Evolutionary conservation across 495 filamentous ascomycete genomes (phyloP).

Genomic region (Talaromyces proteolyticus): DNA sequence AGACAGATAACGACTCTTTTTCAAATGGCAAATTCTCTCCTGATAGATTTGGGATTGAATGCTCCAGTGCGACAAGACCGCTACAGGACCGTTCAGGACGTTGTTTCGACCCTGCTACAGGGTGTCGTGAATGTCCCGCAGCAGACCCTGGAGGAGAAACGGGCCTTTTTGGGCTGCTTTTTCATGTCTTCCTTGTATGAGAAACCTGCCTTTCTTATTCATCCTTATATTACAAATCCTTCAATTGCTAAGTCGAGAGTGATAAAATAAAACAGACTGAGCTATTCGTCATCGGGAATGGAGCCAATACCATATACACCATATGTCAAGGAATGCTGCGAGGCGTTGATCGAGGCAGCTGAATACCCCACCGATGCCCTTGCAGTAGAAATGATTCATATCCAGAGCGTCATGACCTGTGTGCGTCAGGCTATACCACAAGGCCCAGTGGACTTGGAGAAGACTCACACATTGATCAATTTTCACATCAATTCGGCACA

Average conservation of each 20-base stretch:
- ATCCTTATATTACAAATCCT: too few relatives aligned
- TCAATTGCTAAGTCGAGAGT: too few relatives aligned
- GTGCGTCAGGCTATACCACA: not conserved
- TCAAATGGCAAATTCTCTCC: slow-evolving; percentile 4
- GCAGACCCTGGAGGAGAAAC: slow-evolving; percentile 6
- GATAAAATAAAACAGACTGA: too few relatives aligned
- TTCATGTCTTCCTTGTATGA: slow-evolving; percentile 5
- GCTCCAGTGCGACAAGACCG: slow-evolving; percentile 5
- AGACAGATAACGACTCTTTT: slow-evolving; percentile 10
- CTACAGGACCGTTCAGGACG: slow-evolving; percentile 2
- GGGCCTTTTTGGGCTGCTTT: slow-evolving; percentile 8
- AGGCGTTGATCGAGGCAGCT: not conserved
- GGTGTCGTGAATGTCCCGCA: not conserved
- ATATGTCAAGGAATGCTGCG: not conserved
- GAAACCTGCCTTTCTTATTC: not conserved
- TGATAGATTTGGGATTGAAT: slow-evolving; percentile 9
- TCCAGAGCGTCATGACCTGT: not conserved
- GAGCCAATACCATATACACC: not conserved
- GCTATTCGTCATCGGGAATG: not conserved
- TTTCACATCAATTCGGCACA: not conserved
- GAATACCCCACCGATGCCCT: not conserved
- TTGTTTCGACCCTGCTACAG: not conserved
- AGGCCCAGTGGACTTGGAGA: not conserved
- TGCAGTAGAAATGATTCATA: not conserved
- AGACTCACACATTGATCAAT: not conserved